Evolutionary conservation across 2,329 filamentous ascomycete genomes (phyloP), one percentile per base, ranked within the genome.

Genomic region (Cladosporium sp.): DNA sequence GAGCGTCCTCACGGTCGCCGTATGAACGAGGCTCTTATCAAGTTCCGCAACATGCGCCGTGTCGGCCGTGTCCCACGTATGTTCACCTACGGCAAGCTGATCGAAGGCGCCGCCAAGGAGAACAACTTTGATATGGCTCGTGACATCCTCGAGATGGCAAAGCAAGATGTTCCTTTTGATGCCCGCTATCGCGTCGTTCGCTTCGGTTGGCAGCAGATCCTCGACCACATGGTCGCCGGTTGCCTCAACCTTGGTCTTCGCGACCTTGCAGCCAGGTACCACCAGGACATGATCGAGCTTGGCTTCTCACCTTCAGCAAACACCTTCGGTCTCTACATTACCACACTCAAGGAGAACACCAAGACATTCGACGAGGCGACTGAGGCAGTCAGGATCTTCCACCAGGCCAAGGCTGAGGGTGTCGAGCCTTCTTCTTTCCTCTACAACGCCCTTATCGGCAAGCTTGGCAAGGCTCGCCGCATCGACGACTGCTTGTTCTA

Each of bases 401-500:
- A 95, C 74, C 91, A 93, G 65, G 93, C 95, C 66, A 93, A 96
- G 82, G 83, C 90, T 14, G 95, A 99, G 80, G 93, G 94, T 66
- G 95, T 99, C 16, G 92, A 97, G 80, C 93, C 95, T 23, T 96
- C 91, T 57, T 97, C 94, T 0, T 99, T 99, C 85, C 80, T 99
- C 69, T 99, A 98, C 86, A 99, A 99, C 73, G 95, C 95, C 60
- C 85, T 99, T 33, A 99, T 99, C 71, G 95, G 95, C 75, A 99
- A 99, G 83, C 89, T 99, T 49, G 95, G 95, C 75, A 98, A 98
- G 84, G 95, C 95, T 65, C 91, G 95, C 63, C 93, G 95, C 67
- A 98, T 99, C 69, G 95, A 99, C 72, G 95, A 99, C 81, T 98
- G 94, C 76, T 87, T 99, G 28, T 96, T 95, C 78, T 98, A 97